phyloP scores from a whole-genome alignment of 2,329 filamentous ascomycete species.

The Fusarium sp. region DNA sequence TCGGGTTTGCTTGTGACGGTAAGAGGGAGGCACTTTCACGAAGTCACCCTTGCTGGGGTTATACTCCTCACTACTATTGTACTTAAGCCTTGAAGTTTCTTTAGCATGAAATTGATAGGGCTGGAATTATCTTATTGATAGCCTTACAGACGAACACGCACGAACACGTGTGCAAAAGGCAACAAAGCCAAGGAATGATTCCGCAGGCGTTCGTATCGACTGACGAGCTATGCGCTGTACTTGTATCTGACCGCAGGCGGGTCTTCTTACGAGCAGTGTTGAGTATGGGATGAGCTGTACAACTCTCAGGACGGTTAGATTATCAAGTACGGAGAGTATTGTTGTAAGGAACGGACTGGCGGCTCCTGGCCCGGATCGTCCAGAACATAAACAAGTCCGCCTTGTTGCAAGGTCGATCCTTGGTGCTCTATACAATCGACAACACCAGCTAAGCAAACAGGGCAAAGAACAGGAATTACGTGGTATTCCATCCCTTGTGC shows the following conservation, averaged over 20 bases:
- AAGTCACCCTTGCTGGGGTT: too few relatives aligned
- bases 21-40: too few relatives aligned
- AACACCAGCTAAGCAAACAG: slow-evolving; percentile 21
- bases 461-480: not conserved
- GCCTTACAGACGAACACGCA: slow-evolving; percentile 10
- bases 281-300: slow-evolving; percentile 29
- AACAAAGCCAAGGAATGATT: slow-evolving; percentile 26
- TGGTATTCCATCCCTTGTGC: slow-evolving; percentile 30
- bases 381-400: slow-evolving; percentile 22
- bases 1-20: too few relatives aligned
- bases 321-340: slow-evolving; percentile 23
- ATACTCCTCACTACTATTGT: too few relatives aligned
- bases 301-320: slow-evolving; percentile 1
- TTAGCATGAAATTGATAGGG: not conserved
- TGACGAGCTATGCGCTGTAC: slow-evolving; percentile 30
- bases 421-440: slow-evolving; percentile 22
- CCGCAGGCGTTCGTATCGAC: slow-evolving; percentile 27
- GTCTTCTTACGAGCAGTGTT: slow-evolving; percentile 23
- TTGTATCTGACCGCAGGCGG: slow-evolving; percentile 22
- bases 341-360: slow-evolving; percentile 9
- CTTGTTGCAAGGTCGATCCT: slow-evolving; percentile 26
- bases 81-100: too few relatives aligned
- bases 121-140: slow-evolving; percentile 4
- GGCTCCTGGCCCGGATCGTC: slow-evolving; percentile 23
- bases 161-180: slow-evolving; percentile 36